Base-by-base conservation (phyloP, 768 basidiomycete species). In the Russula virescens region DNA sequence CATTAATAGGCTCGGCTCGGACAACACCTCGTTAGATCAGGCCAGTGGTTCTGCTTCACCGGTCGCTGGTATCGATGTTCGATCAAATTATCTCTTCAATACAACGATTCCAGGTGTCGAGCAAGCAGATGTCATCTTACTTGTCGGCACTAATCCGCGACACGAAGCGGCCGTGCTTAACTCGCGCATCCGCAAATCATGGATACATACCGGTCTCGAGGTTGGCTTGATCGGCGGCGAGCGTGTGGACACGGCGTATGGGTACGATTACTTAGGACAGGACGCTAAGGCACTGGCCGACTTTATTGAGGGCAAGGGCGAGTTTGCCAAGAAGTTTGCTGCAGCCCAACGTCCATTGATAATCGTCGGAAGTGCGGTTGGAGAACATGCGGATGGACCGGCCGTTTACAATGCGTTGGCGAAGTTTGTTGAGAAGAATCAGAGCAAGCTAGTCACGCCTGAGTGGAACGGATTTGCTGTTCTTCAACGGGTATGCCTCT, bases 91-190 rank as follows among this genome's bases (percentile, higher is more conserved):
- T 76, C 85, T 96, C 43, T 97, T 99, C 81, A 98, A 98, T 76
- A 79, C 88, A 10, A 92, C 89, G 25, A 93, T 99, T 62, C 86
- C 93, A 28, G 90, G 90, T 25, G 81, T 96, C 28, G 97, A 97
- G 71, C 79, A 86, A 50, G 95, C 97, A 25, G 97, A 99, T 69
- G 91, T 77, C 21, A 91, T 99, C 67, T 84, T 98, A 9, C 83
- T 99, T 31, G 85, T 98, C 68, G 97, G 96, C 60, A 97, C 94
- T 47, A 97, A 98, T 76, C 96, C 96, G 11, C 82, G 97, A 21
- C 95, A 98, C 72, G 97, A 99, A 75, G 97, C 94, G 5, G 89
- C 97, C 23, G 95, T 98, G 59, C 80, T 98, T 67, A 99, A 98
- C 80, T 94, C 95, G 26, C 91, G 97, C 65, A 92, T 99, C 69